Base-by-base conservation (phyloP, 768 basidiomycete species). In the Xanthoconium stramineum region DNA sequence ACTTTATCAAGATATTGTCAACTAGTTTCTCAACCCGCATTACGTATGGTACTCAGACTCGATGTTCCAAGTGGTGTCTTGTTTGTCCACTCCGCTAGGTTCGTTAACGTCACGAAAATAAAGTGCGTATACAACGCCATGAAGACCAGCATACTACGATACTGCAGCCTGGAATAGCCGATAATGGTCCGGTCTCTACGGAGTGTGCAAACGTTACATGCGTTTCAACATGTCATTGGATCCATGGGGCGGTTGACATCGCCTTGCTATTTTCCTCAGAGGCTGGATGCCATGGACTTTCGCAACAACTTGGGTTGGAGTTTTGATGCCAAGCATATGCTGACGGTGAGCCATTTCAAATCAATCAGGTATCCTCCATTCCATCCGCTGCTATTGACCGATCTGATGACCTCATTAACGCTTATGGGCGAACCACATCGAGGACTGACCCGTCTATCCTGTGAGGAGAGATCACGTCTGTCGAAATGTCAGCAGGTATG, bases 91-190 rank as follows among this genome's bases (percentile, higher is more conserved):
- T 88, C 93, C 0, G 97, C 95, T 1, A 96, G 96, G 15, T 94
- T 98, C 70, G 82, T 99, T 57, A 98, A 98, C 74, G 82, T 96
- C 13, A 89, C 95, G 14, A 98, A 97, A 75, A 98, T 99, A 74
- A 98, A 98, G 69, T 96, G 96, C 14, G 96, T 95, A 0, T 97
- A 98, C 69, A 98, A 95, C 57, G 94, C 96, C 3, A 98, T 99
- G 97, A 95, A 98, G 80, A 92, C 89, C 37, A 97, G 97, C 30
- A 98, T 98, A 89, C 78, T 98, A 98, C 71, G 84, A 93, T 58
- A 64, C 66, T 2, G 78, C 82, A 0, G 78, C 95, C 62, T 84
- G 82, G 53, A 71, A 79, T 2, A 93, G 91, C 33, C 97, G 94
- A 89, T 85, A 96, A 6, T 85, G 85, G 76, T 74, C 81, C 19